phyloP scores from a whole-genome alignment of 225 moss, liverwort and hornwort species.

The Rhytidiadelphus loreus region DNA sequence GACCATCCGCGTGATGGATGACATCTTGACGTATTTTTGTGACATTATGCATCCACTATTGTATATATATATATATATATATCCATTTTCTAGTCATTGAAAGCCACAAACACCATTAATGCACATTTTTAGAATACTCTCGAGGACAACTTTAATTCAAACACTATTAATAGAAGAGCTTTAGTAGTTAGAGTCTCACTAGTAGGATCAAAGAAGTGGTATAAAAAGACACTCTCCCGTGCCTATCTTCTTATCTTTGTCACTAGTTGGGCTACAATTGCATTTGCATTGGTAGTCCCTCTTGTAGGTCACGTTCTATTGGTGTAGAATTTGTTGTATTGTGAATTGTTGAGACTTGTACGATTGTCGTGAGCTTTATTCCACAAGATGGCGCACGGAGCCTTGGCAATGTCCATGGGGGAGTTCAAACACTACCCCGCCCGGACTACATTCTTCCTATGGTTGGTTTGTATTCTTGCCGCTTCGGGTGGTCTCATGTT shows the following conservation, averaged over 20 bases:
- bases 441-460: neutral
- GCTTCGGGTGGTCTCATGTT: neutral
- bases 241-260: neutral
- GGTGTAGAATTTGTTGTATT: neutral
- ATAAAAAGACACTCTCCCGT: neutral
- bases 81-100: too few species aligned
- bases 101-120: neutral
- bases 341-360: neutral
- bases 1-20: neutral
- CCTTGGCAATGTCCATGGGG: fast-evolving
- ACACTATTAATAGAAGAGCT: neutral
- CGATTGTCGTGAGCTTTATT: neutral
- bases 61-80: too few species aligned
- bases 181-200: neutral
- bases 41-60: too few species aligned
- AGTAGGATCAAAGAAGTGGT: neutral
- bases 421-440: neutral
- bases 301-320: neutral
- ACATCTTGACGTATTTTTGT: too few species aligned
- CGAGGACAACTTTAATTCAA: neutral
- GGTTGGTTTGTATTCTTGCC: neutral
- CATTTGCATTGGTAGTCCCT: neutral
- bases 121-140: neutral
- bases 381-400: neutral
- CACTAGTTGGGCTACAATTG: neutral